A percentile compares a stretch with the other conserved stretches of the same genome.
Evolutionary conservation across 2,329 filamentous ascomycete genomes (phyloP).

Genomic region (Fusarium floridanum): DNA sequence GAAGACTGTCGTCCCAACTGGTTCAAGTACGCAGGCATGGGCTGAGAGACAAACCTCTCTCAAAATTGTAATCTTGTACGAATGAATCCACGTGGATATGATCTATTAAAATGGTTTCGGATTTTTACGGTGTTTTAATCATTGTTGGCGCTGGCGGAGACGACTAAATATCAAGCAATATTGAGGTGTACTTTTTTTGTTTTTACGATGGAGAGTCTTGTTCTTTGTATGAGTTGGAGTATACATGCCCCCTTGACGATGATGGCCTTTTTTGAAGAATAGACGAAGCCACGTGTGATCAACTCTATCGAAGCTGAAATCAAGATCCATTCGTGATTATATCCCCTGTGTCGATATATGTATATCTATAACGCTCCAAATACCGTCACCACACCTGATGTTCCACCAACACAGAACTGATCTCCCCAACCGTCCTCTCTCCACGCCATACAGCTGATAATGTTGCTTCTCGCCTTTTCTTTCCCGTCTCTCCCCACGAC

Average conservation of each 20-base stretch:
- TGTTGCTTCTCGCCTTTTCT: constrained; percentile 69
- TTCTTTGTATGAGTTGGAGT: constrained; percentile 23
- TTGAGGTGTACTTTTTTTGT: constrained; percentile 7
- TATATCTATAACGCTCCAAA: constrained; percentile 60
- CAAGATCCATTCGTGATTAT: constrained; percentile 5
- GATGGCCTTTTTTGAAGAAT: constrained; percentile 10
- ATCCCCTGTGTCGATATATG: background rate
- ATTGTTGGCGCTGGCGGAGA: constrained; percentile 39
- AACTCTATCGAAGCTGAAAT: background rate
- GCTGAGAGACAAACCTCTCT: constrained; percentile 58
- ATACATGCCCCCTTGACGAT: constrained; percentile 27
- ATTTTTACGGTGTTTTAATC: constrained; percentile 14
- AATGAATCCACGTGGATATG: background rate
- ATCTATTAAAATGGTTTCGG: constrained; percentile 11
- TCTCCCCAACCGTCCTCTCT: constrained; percentile 72
- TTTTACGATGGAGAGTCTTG: constrained; percentile 16
- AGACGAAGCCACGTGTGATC: constrained; percentile 2
- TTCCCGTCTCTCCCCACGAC: constrained; percentile 71
- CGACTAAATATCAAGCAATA: constrained; percentile 17
- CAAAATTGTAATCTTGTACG: constrained; percentile 19
- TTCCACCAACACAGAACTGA: constrained; percentile 75
- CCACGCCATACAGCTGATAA: constrained; percentile 74
- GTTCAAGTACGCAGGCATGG: constrained; percentile 94
- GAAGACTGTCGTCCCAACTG: constrained; percentile 97
- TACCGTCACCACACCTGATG: constrained; percentile 74